Conservation (phyloP, 371 early-diverging fungal species). For the Mortierella sp. region DNA sequence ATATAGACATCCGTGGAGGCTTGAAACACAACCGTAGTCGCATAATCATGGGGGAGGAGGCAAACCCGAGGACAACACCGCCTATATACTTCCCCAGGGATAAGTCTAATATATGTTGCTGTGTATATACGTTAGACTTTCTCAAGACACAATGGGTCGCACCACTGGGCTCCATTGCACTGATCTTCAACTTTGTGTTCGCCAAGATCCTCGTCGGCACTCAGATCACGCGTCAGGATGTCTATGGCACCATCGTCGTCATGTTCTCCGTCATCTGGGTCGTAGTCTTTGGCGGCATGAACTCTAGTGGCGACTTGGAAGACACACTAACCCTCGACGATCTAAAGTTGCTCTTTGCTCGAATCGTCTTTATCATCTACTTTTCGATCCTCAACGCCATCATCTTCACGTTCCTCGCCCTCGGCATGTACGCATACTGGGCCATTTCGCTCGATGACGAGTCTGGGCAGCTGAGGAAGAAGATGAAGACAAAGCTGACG, state of each 20-base stretch:
- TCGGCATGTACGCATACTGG: constrained; percentile 72
- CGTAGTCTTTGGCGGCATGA: constrained; percentile 77
- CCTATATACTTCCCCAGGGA: too few species aligned
- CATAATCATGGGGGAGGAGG: too few species aligned
- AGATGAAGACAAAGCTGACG: constrained; percentile 41
- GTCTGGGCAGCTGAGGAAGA: constrained; percentile 45
- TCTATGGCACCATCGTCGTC: constrained; percentile 74
- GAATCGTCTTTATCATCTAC: constrained; percentile 72
- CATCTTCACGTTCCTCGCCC: constrained; percentile 61
- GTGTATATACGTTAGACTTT: constrained; percentile 59
- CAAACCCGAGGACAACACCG: too few species aligned
- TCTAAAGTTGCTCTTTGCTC: constrained; percentile 67
- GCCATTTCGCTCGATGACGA: constrained; percentile 55
- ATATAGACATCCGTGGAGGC: not conserved
- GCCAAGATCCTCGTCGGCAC: constrained; percentile 77
- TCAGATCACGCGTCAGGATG: constrained; percentile 71
- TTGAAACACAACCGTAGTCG: too few species aligned
- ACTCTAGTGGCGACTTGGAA: constrained; percentile 68
- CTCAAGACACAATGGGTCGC: constrained; percentile 83
- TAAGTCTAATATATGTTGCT: not conserved
- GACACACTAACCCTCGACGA: constrained; percentile 66
- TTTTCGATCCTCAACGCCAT: constrained; percentile 71
- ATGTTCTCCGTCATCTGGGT: constrained; percentile 74
- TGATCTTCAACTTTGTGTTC: constrained; percentile 79
- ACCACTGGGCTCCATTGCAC: constrained; percentile 74